A percentile compares a stretch with the other conserved stretches of the same genome.
Conservation (phyloP, 2,329 filamentous ascomycete species). For the Balansia obtecta region DNA sequence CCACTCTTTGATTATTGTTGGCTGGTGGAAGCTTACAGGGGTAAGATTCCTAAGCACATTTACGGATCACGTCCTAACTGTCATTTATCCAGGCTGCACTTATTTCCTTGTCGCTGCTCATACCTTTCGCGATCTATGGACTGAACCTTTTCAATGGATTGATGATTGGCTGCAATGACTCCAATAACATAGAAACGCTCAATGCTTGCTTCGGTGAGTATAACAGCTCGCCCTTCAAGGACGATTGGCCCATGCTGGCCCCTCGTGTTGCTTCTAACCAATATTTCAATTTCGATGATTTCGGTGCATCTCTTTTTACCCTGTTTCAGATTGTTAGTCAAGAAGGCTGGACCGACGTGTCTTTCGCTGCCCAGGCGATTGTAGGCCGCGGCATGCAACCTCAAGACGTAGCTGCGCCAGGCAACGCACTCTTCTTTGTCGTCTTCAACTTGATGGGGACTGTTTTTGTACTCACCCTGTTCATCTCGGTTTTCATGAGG, state of each 20-base stretch:
- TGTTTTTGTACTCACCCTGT: constrained; percentile 91
- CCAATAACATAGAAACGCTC: constrained; percentile 45
- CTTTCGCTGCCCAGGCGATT: constrained; percentile 71
- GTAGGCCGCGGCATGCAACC: constrained; percentile 68
- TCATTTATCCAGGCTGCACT: constrained; percentile 53
- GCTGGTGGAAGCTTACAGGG: constrained; percentile 86
- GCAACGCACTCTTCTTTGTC: constrained; percentile 89
- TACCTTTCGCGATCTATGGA: constrained; percentile 94
- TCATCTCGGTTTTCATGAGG: constrained; percentile 98
- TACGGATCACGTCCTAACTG: constrained; percentile 1
- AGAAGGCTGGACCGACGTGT: constrained; percentile 95
- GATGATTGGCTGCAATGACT: constrained; percentile 63
- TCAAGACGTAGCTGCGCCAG: constrained; percentile 52
- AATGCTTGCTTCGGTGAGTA: constrained; percentile 78
- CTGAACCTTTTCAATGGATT: constrained; percentile 84
- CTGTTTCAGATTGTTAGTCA: constrained; percentile 98
- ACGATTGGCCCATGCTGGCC: constrained; percentile 66
- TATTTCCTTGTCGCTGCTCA: constrained; percentile 84
- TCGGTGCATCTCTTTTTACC: constrained; percentile 85
- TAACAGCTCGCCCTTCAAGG: constrained; percentile 57
- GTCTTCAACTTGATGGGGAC: constrained; percentile 93
- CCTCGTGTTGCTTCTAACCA: constrained; percentile 72
- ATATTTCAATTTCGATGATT: constrained; percentile 88
- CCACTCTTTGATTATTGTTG: constrained; percentile 87
- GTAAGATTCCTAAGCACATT: constrained; percentile 29